Base-by-base conservation (phyloP, 176 grass and related monocot species). In the Hyparrhenia diplandra region DNA sequence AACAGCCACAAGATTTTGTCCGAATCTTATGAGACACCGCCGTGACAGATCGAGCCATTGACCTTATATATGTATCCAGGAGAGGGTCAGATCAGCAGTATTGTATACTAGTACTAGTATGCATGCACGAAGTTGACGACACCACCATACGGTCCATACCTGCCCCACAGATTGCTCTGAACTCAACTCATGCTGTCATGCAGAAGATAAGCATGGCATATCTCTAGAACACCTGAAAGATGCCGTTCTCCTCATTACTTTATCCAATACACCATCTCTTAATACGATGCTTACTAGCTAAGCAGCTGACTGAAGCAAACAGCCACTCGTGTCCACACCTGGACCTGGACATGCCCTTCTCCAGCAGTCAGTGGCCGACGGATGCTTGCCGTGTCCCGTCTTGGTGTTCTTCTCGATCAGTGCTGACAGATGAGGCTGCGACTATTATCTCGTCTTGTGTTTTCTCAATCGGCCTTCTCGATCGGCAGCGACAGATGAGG, bases 241-340 rank as follows among this genome's bases (percentile, higher is more conserved):
- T 23, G 55, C 18, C 23, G 5, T 67, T 6, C n/a, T 52, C 4
- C 7, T 13, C 24, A 28, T 34, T 32, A 34, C 16, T 42, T 32
- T 10, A 35, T 75, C 4, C 2, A 13, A 32, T 27, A 46, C 5
- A 54, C 18, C 51, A 16, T 25, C 23, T 37, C n/a, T 30, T 39
- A 14, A 21, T 55, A 60, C 10, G 32, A 69, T 10, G 21, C 5
- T 42, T 74, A 43, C 2, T 40, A 13, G 24, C 47, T 73, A 58
- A 43, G 76, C 14, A 80, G 70, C 27, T 74, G 77, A 67, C 67
- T 73, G 35, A 67, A 45, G 74, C 67, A 45, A 64, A 71, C 69
- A 73, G 32, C 13, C 31, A 5, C 55, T 78, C 85, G 10, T 65
- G 65, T 64, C 79, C 10, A 42, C 57, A 57, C 43, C 25, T 68